Conservation (phyloP, 306 rosid genomes). For the Lathyrus aphaca region DNA sequence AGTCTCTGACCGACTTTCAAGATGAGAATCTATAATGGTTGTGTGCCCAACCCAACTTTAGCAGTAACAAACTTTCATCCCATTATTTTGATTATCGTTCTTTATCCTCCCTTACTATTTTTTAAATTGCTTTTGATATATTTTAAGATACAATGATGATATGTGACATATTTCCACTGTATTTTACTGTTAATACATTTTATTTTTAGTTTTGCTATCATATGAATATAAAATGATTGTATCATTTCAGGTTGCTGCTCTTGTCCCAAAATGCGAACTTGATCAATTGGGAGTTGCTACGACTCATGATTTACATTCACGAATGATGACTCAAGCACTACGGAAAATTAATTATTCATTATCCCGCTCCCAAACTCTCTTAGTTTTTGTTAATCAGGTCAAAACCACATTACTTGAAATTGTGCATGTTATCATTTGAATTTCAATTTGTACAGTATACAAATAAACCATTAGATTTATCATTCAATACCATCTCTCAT, state of each 20-base stretch:
- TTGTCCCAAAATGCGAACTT: constrained; percentile 75
- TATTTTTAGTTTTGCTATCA: constrained; percentile 24
- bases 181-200: constrained; percentile 6
- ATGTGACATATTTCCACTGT: constrained; percentile 12
- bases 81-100: not conserved
- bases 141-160: not conserved
- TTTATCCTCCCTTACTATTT: not conserved
- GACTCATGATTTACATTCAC: constrained; percentile 53
- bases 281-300: constrained; percentile 54
- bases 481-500: constrained; percentile 26
- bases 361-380: constrained; percentile 61
- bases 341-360: constrained; percentile 76
- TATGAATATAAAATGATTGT: constrained; percentile 31
- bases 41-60: not conserved
- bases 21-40: not conserved
- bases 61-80: not conserved
- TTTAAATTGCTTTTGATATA: not conserved
- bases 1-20: constrained; percentile 5
- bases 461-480: constrained; percentile 19
- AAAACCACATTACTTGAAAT: constrained; percentile 22
- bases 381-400: constrained; percentile 83
- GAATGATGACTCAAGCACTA: constrained; percentile 72
- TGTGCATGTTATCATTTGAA: constrained; percentile 28
- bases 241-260: constrained; percentile 85
- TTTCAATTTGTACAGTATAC: constrained; percentile 22